Evolutionary conservation across 305 asterid species (phyloP), one percentile per base, ranked within the genome.

Genomic region (Fraxinus floribunda): DNA sequence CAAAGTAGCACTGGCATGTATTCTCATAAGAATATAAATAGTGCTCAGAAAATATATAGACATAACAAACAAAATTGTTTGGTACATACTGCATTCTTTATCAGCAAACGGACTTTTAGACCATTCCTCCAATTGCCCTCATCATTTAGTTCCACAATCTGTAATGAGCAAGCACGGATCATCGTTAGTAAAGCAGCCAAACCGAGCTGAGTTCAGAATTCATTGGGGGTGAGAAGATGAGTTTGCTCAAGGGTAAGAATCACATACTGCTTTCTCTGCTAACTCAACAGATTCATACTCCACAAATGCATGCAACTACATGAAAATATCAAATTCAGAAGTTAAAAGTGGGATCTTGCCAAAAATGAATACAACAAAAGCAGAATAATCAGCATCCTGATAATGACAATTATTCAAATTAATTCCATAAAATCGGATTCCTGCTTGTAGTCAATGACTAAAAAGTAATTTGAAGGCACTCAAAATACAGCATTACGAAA

Each of bases 251-350:
- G n/a, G 38, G 39, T 76, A 74, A 32, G n/a, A 36, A 76, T 77
- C 72, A 39, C 87, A 57, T 87, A 95, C 98, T 85, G 98, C 98
- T 86, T 89, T 94, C 87, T 94, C 98, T 44, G 98, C 97, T 32
- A 86, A 86, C 82, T 95, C 98, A 81, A 82, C 85, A 68, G 98
- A 86, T 79, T 95, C 98, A 77, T 95, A 95, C 89, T 95, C 98
- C 89, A 94, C 97, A 88, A 91, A 95, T 76, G 97, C 94, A 34
- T 95, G 98, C 90, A 92, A 89, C 98, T 95, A 87, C 91, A 91
- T 7, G 41, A 77, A 60, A 44, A 46, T 20, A 70, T 22, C 76
- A 80, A 77, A 73, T 75, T 11, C 49, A n/a, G 73, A 57, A 84
- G 81, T 86, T 75, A 83, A 73, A 15, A 38, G 41, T 10, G 75